Evolutionary conservation across 768 basidiomycete genomes (phyloP).

Genomic region (Agaricus sinodeliciosus): DNA sequence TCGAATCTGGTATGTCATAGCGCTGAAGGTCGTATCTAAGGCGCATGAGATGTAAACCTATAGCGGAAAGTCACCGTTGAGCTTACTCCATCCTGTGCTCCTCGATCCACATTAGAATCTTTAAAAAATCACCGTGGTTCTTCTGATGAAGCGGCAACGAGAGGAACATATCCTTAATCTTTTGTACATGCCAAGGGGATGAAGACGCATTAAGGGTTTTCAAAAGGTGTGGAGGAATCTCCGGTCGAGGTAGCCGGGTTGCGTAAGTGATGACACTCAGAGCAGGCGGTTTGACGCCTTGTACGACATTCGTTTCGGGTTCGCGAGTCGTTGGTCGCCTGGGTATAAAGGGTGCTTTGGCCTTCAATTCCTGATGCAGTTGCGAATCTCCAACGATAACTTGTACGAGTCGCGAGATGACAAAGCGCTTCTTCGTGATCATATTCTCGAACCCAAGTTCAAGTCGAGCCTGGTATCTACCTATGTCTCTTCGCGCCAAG

Average conservation of each 20-base stretch:
- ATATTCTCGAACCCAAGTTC: conserved; percentile 47
- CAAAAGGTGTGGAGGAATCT: conserved; percentile 29
- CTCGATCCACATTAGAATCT: conserved; percentile 49
- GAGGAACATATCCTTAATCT: conserved; percentile 29
- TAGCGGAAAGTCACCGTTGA: neutral
- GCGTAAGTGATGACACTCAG: conserved; percentile 36
- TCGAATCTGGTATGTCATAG: conserved; percentile 29
- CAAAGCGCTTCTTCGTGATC: conserved; percentile 33
- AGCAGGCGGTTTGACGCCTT: conserved; percentile 36
- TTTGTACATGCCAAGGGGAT: conserved; percentile 19
- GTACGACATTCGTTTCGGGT: conserved; percentile 27
- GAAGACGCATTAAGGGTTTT: conserved; percentile 20
- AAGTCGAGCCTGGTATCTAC: conserved; percentile 45
- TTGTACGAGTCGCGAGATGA: conserved; percentile 38
- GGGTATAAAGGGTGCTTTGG: conserved; percentile 40
- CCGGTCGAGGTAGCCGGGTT: conserved; percentile 27
- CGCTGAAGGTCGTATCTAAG: conserved; percentile 33
- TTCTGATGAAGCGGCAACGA: conserved; percentile 29
- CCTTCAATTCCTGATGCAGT: conserved; percentile 38
- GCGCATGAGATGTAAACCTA: neutral
- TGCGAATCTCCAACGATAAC: conserved; percentile 38
- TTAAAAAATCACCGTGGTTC: conserved; percentile 41
- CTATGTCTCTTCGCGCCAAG: conserved; percentile 29
- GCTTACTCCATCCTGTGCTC: conserved; percentile 37
- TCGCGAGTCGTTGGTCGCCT: conserved; percentile 24